These are phyloP conservation scores for Aspergillus sclerotialis DNA, from an alignment of 2,329 filamentous ascomycete species.

Conservation along the genomic window DNA sequence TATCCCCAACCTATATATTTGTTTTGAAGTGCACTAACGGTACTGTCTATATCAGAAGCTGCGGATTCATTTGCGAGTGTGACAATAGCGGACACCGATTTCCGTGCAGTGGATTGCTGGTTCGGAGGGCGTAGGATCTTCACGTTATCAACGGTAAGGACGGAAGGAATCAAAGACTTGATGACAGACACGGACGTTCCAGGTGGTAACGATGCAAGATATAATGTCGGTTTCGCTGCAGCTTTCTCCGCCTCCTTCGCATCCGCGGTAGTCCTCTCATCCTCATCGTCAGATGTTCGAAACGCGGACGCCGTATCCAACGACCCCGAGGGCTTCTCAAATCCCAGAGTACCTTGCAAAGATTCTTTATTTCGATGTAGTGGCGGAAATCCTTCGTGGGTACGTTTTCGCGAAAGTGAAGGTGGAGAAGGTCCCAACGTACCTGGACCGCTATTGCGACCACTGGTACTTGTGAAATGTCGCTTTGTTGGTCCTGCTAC, in stretches of 20 bases:
- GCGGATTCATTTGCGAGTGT: slow-evolving; percentile 74
- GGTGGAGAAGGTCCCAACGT: slow-evolving; percentile 39
- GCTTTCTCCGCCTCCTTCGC: slow-evolving; percentile 39
- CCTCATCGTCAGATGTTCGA: slow-evolving; percentile 37
- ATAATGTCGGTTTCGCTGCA: slow-evolving; percentile 49
- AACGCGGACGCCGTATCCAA: slow-evolving; percentile 35
- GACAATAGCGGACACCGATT: slow-evolving; percentile 69
- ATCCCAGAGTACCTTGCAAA: slow-evolving; percentile 32
- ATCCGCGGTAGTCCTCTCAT: slow-evolving; percentile 30
- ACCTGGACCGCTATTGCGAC: slow-evolving; percentile 44
- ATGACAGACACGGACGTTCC: slow-evolving; percentile 44
- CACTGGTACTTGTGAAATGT: slow-evolving; percentile 50
- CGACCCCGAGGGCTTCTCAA: slow-evolving; percentile 27
- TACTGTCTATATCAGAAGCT: slow-evolving; percentile 72
- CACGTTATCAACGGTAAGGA: slow-evolving; percentile 63
- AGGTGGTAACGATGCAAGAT: slow-evolving; percentile 48
- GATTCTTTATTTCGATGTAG: slow-evolving; percentile 33
- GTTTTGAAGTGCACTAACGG: slow-evolving; percentile 72
- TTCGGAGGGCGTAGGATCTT: slow-evolving; percentile 57
- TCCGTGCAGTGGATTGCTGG: slow-evolving; percentile 51
- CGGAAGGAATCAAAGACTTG: slow-evolving; percentile 44
- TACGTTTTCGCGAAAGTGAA: slow-evolving; percentile 37
- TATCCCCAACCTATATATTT: slow-evolving; percentile 79
- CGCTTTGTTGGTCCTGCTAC: slow-evolving; percentile 46
- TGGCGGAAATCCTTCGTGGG: slow-evolving; percentile 34